These are phyloP conservation scores for Lasiodiplodia sp. DNA, from an alignment of 2,329 filamentous ascomycete genomes.

Conservation along the genomic window DNA sequence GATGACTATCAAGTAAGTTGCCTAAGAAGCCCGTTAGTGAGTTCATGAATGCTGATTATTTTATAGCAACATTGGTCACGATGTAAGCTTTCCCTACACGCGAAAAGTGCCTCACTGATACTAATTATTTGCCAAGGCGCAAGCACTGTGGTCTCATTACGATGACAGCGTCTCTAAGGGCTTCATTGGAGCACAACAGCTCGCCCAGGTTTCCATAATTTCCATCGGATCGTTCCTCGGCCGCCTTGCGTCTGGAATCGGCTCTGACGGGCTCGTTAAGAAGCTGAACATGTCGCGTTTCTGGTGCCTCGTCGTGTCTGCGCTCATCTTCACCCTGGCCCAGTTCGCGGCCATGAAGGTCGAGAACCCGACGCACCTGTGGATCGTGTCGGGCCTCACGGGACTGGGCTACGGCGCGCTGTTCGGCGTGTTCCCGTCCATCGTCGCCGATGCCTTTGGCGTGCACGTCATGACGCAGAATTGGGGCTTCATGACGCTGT, in stretches of 20 bases:
- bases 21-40: not conserved
- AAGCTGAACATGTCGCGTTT: conserved; percentile 79
- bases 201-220: conserved; percentile 93
- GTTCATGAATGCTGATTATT: not conserved
- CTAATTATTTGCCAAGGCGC: conserved; percentile 51
- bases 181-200: conserved; percentile 81
- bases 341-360: conserved; percentile 80
- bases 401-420: conserved; percentile 92
- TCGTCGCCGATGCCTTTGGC: conserved; percentile 87
- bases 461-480: conserved; percentile 90
- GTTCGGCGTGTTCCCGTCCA: conserved; percentile 91
- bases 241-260: conserved; percentile 75
- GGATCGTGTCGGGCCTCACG: conserved; percentile 80
- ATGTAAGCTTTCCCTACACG: not conserved
- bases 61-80: conserved; percentile 82
- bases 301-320: conserved; percentile 87
- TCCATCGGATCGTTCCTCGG: conserved; percentile 87
- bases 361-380: conserved; percentile 77
- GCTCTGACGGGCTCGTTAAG: conserved; percentile 89
- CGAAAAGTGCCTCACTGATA: not conserved
- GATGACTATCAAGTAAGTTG: conserved; percentile 96
- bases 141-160: conserved; percentile 87
- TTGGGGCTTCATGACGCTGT: conserved; percentile 94
- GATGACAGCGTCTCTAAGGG: conserved; percentile 74
- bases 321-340: conserved; percentile 77